These are phyloP conservation scores for Gyromitra esculenta DNA, from an alignment of 2,329 filamentous ascomycete species.

Conservation along the genomic window DNA sequence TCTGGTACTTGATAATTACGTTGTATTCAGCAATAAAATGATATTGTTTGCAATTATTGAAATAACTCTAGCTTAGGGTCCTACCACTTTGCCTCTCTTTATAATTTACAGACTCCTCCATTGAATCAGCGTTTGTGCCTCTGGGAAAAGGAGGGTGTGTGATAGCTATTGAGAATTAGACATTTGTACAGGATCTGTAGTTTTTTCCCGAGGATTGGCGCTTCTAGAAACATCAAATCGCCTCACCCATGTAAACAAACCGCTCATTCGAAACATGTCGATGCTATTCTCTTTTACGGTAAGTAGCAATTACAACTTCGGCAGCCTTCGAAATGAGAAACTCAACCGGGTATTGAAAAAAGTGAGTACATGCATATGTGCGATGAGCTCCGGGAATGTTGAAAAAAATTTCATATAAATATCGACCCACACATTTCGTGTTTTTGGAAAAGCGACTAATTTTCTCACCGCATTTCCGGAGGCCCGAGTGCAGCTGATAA, in stretches of 20 bases:
- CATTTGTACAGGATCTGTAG: conserved; percentile 7
- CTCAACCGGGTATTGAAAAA: background rate
- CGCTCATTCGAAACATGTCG: background rate
- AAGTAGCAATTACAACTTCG: background rate
- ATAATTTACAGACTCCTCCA: background rate
- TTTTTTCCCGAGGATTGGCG: conserved; percentile 5
- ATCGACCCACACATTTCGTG: background rate
- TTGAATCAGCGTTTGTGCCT: background rate
- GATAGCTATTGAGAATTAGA: background rate
- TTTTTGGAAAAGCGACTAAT: background rate
- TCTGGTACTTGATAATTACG: too few species aligned
- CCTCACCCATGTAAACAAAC: background rate
- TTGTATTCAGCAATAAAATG: background rate
- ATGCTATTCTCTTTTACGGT: background rate
- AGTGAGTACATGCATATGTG: background rate
- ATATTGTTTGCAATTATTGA: background rate
- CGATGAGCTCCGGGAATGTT: background rate
- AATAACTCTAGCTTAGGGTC: background rate
- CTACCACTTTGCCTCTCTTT: background rate
- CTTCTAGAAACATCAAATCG: background rate
- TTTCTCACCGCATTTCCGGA: background rate
- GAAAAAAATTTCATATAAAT: background rate
- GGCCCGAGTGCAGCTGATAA: background rate
- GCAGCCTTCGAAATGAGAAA: background rate
- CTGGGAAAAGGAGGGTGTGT: background rate